Conservation (phyloP, 78 protist species). For the Andalucia godoyi region DNA sequence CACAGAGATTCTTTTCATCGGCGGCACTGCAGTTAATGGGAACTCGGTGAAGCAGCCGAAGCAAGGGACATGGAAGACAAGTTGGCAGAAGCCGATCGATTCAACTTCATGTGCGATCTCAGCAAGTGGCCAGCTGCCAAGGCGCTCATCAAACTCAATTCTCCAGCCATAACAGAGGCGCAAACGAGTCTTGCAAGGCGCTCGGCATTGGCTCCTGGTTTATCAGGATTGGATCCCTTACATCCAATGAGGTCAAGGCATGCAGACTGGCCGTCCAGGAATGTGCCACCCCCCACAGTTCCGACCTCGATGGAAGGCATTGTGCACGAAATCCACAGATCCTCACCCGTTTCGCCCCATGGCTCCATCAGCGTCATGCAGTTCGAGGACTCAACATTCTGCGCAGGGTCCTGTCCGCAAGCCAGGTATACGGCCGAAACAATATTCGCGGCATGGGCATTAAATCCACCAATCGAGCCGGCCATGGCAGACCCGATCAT, state of each 20-base stretch:
- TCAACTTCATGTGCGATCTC: slow-evolving; percentile 55
- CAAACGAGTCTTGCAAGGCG: slow-evolving; percentile 58
- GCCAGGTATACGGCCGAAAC: slow-evolving; percentile 92
- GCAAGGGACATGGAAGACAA: too few relatives aligned
- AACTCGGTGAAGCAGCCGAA: too few relatives aligned
- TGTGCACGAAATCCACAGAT: slow-evolving; percentile 57
- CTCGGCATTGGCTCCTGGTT: slow-evolving; percentile 52
- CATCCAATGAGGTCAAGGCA: slow-evolving; percentile 62
- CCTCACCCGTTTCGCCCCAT: slow-evolving; percentile 29
- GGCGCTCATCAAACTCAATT: slow-evolving; percentile 78
- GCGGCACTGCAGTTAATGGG: too few relatives aligned
- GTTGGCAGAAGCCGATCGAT: too few relatives aligned
- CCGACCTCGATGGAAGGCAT: slow-evolving; percentile 95
- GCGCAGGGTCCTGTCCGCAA: slow-evolving; percentile 94
- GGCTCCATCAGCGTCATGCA: slow-evolving; percentile 87
- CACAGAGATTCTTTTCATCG: too few relatives aligned
- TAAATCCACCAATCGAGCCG: slow-evolving; percentile 88
- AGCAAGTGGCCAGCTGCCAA: slow-evolving; percentile 68
- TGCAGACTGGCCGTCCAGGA: slow-evolving; percentile 64
- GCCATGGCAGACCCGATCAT: slow-evolving; percentile 89
- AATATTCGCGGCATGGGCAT: slow-evolving; percentile 92
- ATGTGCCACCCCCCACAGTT: slow-evolving; percentile 95
- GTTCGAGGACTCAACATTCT: slow-evolving; percentile 77
- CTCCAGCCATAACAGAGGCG: slow-evolving; percentile 86
- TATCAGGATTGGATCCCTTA: slow-evolving; percentile 33